Evolutionary conservation across 306 rosid species (phyloP), one percentile per base, ranked within the genome.

Genomic region (Vachellia collinsii): DNA sequence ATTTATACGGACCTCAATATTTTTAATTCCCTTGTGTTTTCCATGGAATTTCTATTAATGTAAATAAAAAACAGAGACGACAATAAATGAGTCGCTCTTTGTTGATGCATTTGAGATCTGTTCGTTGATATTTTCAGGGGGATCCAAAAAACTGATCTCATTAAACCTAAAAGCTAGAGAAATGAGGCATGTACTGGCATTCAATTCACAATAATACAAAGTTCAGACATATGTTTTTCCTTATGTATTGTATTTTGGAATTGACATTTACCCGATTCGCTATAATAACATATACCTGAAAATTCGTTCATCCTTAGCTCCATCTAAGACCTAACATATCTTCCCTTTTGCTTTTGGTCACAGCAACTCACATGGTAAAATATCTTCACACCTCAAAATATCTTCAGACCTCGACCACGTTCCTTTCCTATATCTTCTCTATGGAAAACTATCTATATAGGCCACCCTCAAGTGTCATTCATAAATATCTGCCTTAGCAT

Each of bases 211-310:
- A 74, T 46, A 16, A 79, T 10, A 39, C 20, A 46, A 42, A 10
- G 5, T 58, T 29, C 8, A 34, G 64, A 66, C 70, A 80, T 22
- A 73, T 73, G 23, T 34, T 54, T 67, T 29, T 79, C 64, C 11
- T 79, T 19, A n/a, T 56, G n/a, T 17, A 56, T n/a, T 56, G 73
- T 56, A 42, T 44, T 69, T 78, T 0, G 74, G 82, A 89, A 92
- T 84, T 85, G 93, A 94, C 93, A 87, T 88, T 23, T 85, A 81
- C 92, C 97, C 22, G 80, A 85, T 77, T 87, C 65, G 79, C 72
- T 76, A 77, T 80, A 88, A 88, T 79, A 88, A 88, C 87, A 84
- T 88, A 82, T 88, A 90, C 92, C 97, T 47, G 91, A 91, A 89
- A 76, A 84, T 90, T 88, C 79, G 94, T 88, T 90, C 72, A 42